A percentile compares a stretch with the other conserved stretches of the same genome.
These are phyloP conservation scores for Thamnidium elegans DNA, from an alignment of 192 early-diverging fungal species.

Conservation along the genomic window DNA sequence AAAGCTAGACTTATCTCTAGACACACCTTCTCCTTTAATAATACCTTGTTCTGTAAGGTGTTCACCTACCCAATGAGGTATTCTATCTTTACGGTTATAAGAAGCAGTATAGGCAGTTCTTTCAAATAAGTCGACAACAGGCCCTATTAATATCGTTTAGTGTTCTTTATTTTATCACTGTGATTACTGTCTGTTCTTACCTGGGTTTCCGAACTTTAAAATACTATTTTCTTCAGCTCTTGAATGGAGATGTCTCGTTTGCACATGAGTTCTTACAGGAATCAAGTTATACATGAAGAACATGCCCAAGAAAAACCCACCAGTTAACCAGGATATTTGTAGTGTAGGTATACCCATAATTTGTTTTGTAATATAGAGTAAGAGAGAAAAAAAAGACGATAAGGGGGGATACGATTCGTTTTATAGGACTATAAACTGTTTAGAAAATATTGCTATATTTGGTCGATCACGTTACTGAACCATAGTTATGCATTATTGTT, in stretches of 20 bases:
- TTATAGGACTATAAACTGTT: too few relatives aligned
- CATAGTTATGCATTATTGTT: too few relatives aligned
- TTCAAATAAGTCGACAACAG: constrained; percentile 64
- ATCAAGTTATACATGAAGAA: background rate
- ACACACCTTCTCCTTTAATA: constrained; percentile 18
- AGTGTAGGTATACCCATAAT: too few relatives aligned
- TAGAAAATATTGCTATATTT: too few relatives aligned
- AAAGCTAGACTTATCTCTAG: constrained; percentile 47
- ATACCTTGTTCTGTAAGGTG: constrained; percentile 21
- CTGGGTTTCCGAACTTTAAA: constrained; percentile 32
- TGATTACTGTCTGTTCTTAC: constrained; percentile 5
- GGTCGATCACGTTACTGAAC: too few relatives aligned
- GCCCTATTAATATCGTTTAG: constrained; percentile 41
- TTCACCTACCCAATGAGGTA: constrained; percentile 36
- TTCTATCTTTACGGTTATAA: constrained; percentile 58
- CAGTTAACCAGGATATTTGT: background rate
- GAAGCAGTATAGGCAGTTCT: constrained; percentile 65
- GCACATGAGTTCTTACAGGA: background rate
- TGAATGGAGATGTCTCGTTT: background rate
- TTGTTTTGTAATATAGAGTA: too few relatives aligned
- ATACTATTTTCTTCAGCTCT: constrained; percentile 11
- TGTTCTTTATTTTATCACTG: background rate
- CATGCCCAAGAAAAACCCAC: constrained; percentile 6
- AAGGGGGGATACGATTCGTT: too few relatives aligned
- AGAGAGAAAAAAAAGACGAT: too few relatives aligned